Conservation (phyloP, 2,329 filamentous ascomycete genomes). For the Penicillium polonicum region DNA sequence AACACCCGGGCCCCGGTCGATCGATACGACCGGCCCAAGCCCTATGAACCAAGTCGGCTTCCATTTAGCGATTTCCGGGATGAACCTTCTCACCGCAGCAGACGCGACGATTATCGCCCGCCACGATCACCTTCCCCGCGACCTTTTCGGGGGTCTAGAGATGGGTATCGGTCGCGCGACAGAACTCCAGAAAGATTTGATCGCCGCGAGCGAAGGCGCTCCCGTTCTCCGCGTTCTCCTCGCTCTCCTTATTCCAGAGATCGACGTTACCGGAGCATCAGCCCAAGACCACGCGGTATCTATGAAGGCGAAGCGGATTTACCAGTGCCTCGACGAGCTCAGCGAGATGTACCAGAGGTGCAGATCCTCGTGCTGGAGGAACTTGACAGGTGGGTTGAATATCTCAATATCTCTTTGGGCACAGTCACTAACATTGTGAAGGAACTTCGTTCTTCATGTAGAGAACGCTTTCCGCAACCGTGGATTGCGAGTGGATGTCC, state of each 20-base stretch:
- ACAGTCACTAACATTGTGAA: constrained; percentile 25
- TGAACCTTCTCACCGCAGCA: constrained; percentile 46
- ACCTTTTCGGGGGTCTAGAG: constrained; percentile 57
- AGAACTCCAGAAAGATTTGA: constrained; percentile 53
- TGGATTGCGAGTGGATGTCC: constrained; percentile 72
- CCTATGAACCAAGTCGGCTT: constrained; percentile 35
- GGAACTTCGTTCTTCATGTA: constrained; percentile 80
- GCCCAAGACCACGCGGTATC: constrained; percentile 58
- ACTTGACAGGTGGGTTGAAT: constrained; percentile 55
- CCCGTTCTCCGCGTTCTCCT: constrained; percentile 56
- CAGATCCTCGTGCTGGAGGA: constrained; percentile 81
- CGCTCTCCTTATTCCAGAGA: constrained; percentile 58
- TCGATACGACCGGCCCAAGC: constrained; percentile 44
- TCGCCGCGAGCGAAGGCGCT: constrained; percentile 60
- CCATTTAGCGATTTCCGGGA: constrained; percentile 52
- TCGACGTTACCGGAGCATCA: constrained; percentile 67
- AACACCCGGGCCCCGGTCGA: constrained; percentile 35
- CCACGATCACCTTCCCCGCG: constrained; percentile 58
- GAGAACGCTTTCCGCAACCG: constrained; percentile 71
- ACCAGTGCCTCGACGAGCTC: constrained; percentile 70
- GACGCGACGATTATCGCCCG: constrained; percentile 66
- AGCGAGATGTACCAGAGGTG: constrained; percentile 79
- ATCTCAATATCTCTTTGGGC: background rate
- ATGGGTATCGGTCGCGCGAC: constrained; percentile 58
- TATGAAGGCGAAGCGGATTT: constrained; percentile 61